phyloP scores from a whole-genome alignment of 805 yeast species.

The Lachancea fermentati region DNA sequence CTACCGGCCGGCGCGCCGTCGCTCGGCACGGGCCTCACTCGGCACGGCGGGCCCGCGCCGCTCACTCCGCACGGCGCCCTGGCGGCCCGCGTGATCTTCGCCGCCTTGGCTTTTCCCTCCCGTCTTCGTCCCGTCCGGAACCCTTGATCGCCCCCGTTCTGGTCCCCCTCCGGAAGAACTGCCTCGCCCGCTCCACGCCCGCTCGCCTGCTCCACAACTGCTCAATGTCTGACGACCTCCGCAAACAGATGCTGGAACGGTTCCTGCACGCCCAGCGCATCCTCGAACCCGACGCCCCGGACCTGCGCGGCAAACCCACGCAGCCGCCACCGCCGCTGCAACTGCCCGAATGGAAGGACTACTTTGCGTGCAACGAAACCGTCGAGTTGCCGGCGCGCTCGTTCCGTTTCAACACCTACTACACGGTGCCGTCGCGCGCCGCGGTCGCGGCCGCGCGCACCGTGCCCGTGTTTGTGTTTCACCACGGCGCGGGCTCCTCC shows the following conservation, averaged over 20 bases:
- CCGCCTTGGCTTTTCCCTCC: no score
- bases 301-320: not conserved
- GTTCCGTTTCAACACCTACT: slow-evolving; percentile 49
- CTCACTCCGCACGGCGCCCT: no score
- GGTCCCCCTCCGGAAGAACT: no score
- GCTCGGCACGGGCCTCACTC: no score
- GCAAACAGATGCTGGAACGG: slow-evolving; percentile 4
- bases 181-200: no score
- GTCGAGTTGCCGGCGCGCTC: slow-evolving; percentile 14
- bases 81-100: no score
- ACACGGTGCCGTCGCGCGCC: slow-evolving; percentile 41
- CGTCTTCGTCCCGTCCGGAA: no score
- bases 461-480: slow-evolving; percentile 62
- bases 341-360: slow-evolving; percentile 21
- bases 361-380: slow-evolving; percentile 17
- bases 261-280: slow-evolving; percentile 1
- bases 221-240: slow-evolving; percentile 8
- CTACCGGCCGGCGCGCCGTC: no score
- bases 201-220: no score
- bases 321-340: not conserved
- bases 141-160: no score
- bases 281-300: not conserved
- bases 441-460: slow-evolving; percentile 18
- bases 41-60: no score
- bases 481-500: slow-evolving; percentile 95